Base-by-base conservation (phyloP, 2,329 filamentous ascomycete species). In the Ophidiomyces ophidiicola region DNA sequence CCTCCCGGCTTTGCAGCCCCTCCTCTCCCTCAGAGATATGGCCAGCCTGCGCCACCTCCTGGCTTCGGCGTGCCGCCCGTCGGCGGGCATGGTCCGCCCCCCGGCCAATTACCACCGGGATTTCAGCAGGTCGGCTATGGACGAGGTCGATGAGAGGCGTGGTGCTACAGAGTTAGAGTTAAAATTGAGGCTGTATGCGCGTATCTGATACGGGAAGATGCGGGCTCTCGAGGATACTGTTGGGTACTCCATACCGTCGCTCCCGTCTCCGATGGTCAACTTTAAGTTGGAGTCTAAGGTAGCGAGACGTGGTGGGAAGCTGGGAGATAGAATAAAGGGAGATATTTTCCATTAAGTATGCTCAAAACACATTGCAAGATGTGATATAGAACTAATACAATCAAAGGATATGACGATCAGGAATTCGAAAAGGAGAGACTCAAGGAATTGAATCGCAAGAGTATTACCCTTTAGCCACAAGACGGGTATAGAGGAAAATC, bases 121-220 rank as follows among this genome's bases (percentile, higher is more conserved):
- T 66, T 66, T 37, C 62, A 65, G 43, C 60, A 57, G 43, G 48
- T 54, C 15, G 56, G 58, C 6, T 63, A 61, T 48, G 57, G 57
- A 19, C 48, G 54, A 14, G 57, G 52, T 28, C 58, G 59, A 33
- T 63, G 54, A 62, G 42, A 19, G 7, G 19, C n/a, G n/a, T n/a
- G n/a, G n/a, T n/a, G n/a, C n/a, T n/a, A n/a, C n/a, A n/a, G n/a
- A n/a, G n/a, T n/a, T n/a, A n/a, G n/a, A n/a, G n/a, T n/a, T n/a
- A n/a, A n/a, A n/a, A n/a, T n/a, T n/a, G n/a, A n/a, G n/a, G n/a
- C n/a, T n/a, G n/a, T n/a, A n/a, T n/a, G n/a, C n/a, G n/a, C n/a
- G n/a, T n/a, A n/a, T n/a, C n/a, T n/a, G n/a, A n/a, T n/a, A n/a
- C n/a, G n/a, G n/a, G n/a, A n/a, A n/a, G n/a, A n/a, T n/a, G n/a